These are phyloP conservation scores for Talaromyces sp. DNA, from an alignment of 2,329 filamentous ascomycete species.

Conservation along the genomic window DNA sequence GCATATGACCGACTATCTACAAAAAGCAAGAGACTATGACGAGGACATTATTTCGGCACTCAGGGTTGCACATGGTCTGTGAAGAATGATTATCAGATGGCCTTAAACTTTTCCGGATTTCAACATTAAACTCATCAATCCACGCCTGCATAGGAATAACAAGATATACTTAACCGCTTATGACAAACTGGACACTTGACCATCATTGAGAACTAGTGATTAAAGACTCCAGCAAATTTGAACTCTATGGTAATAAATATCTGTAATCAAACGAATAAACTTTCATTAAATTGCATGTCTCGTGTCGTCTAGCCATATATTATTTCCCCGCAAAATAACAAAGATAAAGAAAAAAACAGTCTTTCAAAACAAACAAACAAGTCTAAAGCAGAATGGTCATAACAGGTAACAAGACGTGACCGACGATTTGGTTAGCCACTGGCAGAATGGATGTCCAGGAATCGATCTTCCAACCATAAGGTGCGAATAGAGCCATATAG, in stretches of 20 bases:
- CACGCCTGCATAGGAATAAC: background rate
- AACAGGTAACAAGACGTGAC: slow-evolving; percentile 15
- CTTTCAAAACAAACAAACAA: background rate
- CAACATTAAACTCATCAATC: background rate
- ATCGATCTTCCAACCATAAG: slow-evolving; percentile 14
- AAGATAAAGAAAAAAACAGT: background rate
- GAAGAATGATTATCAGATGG: background rate
- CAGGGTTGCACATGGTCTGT: background rate
- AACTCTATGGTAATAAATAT: background rate
- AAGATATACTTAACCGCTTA: background rate
- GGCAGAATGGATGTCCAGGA: slow-evolving; percentile 17
- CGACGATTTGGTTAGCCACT: slow-evolving; percentile 17
- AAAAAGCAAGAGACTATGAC: slow-evolving; percentile 25
- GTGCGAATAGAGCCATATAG: slow-evolving; percentile 13
- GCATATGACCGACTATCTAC: background rate
- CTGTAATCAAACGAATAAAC: background rate
- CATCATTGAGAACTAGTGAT: background rate
- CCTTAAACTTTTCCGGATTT: background rate
- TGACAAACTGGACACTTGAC: background rate
- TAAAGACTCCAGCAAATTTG: background rate
- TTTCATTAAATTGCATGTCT: background rate
- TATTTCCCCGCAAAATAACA: background rate
- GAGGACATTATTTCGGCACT: background rate
- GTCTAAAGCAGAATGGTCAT: slow-evolving; percentile 16
- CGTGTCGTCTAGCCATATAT: background rate